Evolutionary conservation across 2,329 filamentous ascomycete species (phyloP).

Genomic region (Fusarium multiceps): DNA sequence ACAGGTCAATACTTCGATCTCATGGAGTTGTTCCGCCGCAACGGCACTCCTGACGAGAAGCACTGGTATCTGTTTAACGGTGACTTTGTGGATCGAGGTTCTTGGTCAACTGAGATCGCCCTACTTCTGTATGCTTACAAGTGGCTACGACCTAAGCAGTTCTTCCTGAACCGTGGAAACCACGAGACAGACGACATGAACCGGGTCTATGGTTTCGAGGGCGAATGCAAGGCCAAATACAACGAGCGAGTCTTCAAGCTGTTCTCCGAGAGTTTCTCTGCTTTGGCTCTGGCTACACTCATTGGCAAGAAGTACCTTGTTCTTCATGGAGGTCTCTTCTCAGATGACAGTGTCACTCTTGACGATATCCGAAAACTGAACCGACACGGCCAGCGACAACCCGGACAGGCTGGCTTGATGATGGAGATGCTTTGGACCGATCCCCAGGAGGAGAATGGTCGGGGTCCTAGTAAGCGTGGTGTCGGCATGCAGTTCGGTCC

Average conservation of each 20-base stretch:
- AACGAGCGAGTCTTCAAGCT: conserved; percentile 94
- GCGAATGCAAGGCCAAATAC: conserved; percentile 98
- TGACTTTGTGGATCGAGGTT: conserved; percentile 97
- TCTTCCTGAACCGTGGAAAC: conserved; percentile 98
- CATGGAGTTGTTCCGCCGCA: conserved; percentile 93
- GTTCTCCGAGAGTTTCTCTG: conserved; percentile 98
- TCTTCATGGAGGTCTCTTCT: conserved; percentile 94
- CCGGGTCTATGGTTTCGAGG: conserved; percentile 96
- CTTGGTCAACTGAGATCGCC: conserved; percentile 98
- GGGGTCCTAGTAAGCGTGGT: conserved; percentile 94
- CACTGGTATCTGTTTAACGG: conserved; percentile 98
- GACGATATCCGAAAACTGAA: conserved; percentile 95
- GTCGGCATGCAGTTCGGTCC: conserved; percentile 97
- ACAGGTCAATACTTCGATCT: conserved; percentile 96
- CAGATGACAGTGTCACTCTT: conserved; percentile 89
- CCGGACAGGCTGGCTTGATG: conserved; percentile 94
- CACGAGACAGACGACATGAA: conserved; percentile 99
- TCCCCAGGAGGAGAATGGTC: conserved; percentile 84
- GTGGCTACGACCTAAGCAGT: conserved; percentile 85
- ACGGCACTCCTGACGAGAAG: conserved; percentile 84
- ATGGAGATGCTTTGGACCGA: conserved; percentile 99
- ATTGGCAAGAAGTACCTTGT: conserved; percentile 92
- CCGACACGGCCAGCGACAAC: conserved; percentile 89
- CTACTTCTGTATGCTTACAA: conserved; percentile 96
- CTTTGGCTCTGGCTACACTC: conserved; percentile 88